Evolutionary conservation across 352 stramenopile genomes (phyloP), one percentile per base, ranked within the genome.

Genomic region (Pythium aristosporum): DNA sequence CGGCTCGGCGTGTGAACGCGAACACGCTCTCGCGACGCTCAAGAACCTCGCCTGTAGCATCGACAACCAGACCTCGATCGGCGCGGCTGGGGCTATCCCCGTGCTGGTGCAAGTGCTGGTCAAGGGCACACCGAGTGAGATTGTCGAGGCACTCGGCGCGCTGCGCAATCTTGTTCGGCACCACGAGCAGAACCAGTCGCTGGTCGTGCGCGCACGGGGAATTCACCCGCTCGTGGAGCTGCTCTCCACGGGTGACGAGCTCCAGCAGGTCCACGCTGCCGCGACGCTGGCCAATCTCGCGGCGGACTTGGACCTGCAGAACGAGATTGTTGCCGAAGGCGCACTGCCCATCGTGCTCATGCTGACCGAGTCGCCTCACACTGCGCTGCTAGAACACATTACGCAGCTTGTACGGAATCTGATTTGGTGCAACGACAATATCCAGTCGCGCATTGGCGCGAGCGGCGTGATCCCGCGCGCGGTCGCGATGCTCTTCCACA

Each of bases 1-100:
- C 6, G 55, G 32, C 1, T 69, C 63, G 48, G 12, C 57, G 5
- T 69, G 63, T 46, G 63, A 69, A 48, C 63, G 50, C 5, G 63
- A 65, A 37, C 63, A 69, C 30, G 63, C 63, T 0, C 59, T 69
- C 18, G 55, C 63, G 15, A 65, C 63, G 36, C 41, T 69, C 15
- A 69, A 69, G 63, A 69, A 69, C 25, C 18, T 69, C 13, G 36
- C 63, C 6, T 69, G 63, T 23, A 61, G 57, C 32, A 52, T 9
- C 32, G 63, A 69, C 3, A 65, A 65, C 63, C 55, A 69, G 41
- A 43, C 56, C 3, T 10, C 34, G 0, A 65, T 69, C 39, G 41
- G 55, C 16, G 21, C 30, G 1, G 50, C 48, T 5, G 56, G 56
- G 10, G 56, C 49, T 10, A 65, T 69, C 12, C 63, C 47, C 3